Base-by-base conservation (phyloP, 768 basidiomycete species). In the Mycena albidolilacea region DNA sequence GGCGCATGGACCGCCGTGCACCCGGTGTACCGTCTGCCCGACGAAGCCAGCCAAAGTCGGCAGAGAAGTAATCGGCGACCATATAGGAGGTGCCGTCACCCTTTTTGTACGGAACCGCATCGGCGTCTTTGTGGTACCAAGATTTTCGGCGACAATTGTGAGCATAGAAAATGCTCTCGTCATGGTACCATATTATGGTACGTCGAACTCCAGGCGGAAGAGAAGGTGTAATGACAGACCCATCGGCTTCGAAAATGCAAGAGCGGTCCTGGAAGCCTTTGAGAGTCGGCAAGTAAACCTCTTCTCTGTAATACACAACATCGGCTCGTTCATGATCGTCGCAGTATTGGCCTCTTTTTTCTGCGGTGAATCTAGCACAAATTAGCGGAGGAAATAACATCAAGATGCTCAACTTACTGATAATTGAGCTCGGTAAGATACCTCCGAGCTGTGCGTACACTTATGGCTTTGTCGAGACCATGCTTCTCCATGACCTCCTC, bases 271-370 rank as follows among this genome's bases (percentile, higher is more conserved):
- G 67, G 43, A 72, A 64, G 3, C 60, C 61, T 23, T 70, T 50
- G 69, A 73, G 71, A 30, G 61, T n/a, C 52, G 75, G 78, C 52
- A 84, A 65, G 74, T 78, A 78, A 5, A 74, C 52, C 14, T 73
- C 54, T 23, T 80, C 75, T 19, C 73, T 73, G 64, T 82, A 81
- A 19, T 76, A 55, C 6, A 82, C 76, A 7, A 84, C 80, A 77
- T 83, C 30, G 4, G 30, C 30, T 30, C 30, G 30, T 30, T 30
- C 30, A 30, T 30, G 30, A 30, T 3, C 81, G 30, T 70, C 73
- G 30, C 7, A 48, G 46, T 48, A 48, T 48, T 48, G 46, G 11
- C 46, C 46, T 48, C 17, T 48, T 15, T 48, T 48, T 19, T 48
- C 46, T 15, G 46, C 11, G 1, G 14, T 48, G 17, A 48, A 48